These are phyloP conservation scores for Nevesoporus exiguus DNA, from an alignment of 768 basidiomycete genomes.

Conservation along the genomic window DNA sequence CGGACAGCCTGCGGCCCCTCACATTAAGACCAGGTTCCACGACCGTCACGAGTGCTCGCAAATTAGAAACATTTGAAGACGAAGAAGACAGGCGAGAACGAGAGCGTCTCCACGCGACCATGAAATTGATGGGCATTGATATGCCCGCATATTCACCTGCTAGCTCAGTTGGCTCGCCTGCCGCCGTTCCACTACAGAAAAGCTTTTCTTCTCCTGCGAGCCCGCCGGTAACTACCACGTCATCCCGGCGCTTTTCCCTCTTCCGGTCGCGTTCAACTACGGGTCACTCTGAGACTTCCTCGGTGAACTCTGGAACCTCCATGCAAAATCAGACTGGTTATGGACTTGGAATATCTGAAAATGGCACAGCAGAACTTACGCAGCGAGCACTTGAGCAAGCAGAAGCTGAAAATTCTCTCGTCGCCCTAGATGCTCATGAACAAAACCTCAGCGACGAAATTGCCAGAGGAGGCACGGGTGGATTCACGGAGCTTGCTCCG, in stretches of 20 bases:
- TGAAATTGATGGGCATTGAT: slow-evolving; percentile 92
- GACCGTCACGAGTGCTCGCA: slow-evolving; percentile 61
- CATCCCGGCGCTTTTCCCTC: slow-evolving; percentile 61
- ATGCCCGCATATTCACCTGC: slow-evolving; percentile 51
- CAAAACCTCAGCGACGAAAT: slow-evolving; percentile 68
- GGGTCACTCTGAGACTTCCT: slow-evolving; percentile 45
- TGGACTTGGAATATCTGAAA: slow-evolving; percentile 28
- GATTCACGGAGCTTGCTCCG: slow-evolving; percentile 74
- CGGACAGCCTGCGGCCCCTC: slow-evolving; percentile 62
- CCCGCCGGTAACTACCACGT: slow-evolving; percentile 25
- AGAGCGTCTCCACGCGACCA: slow-evolving; percentile 83
- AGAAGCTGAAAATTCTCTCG: slow-evolving; percentile 72
- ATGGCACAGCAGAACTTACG: slow-evolving; percentile 48
- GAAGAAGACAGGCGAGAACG: slow-evolving; percentile 88
- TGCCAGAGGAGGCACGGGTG: slow-evolving; percentile 65
- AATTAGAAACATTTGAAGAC: slow-evolving; percentile 85
- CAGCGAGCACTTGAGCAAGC: slow-evolving; percentile 75
- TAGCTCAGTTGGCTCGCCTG: slow-evolving; percentile 18
- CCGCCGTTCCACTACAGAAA: slow-evolving; percentile 39
- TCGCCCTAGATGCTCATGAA: slow-evolving; percentile 79
- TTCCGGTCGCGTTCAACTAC: slow-evolving; percentile 54
- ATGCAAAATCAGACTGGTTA: slow-evolving; percentile 33
- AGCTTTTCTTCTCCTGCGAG: slow-evolving; percentile 38
- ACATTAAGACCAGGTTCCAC: slow-evolving; percentile 65
- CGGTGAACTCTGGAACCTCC: slow-evolving; percentile 44